phyloP scores from a whole-genome alignment of 352 stramenopile genomes.

The Pythium dissotocum region DNA sequence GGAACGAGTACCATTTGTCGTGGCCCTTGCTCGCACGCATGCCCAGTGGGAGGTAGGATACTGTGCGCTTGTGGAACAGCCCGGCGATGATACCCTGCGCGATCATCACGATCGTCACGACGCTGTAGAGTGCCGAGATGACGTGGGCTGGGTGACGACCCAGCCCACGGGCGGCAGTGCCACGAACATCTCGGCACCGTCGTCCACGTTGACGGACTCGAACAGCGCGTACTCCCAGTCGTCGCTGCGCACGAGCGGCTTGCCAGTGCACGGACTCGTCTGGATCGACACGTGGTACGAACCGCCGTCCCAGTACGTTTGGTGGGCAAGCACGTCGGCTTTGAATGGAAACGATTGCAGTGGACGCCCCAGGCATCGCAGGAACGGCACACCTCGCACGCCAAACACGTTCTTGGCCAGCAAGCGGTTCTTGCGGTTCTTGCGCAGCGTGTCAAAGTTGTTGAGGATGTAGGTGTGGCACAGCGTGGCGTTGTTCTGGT shows the following conservation, averaged over 20 bases:
- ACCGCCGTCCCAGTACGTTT: slow-evolving; percentile 48
- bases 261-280: slow-evolving; percentile 43
- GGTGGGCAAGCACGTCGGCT: slow-evolving; percentile 54
- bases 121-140: slow-evolving; percentile 39
- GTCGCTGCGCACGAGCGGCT: slow-evolving; percentile 33
- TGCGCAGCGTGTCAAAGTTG: slow-evolving; percentile 39
- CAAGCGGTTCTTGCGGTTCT: slow-evolving; percentile 35
- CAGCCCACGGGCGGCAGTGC: slow-evolving; percentile 41
- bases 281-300: slow-evolving; percentile 49
- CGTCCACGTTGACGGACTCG: slow-evolving; percentile 34
- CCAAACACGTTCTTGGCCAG: slow-evolving; percentile 41
- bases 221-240: slow-evolving; percentile 49
- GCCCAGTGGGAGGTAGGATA: slow-evolving; percentile 41
- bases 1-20: slow-evolving; percentile 36
- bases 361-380: slow-evolving; percentile 45
- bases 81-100: slow-evolving; percentile 40
- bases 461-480: slow-evolving; percentile 51
- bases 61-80: slow-evolving; percentile 33
- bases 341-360: slow-evolving; percentile 41
- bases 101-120: slow-evolving; percentile 48
- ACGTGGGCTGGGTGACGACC: slow-evolving; percentile 35
- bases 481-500: slow-evolving; percentile 30
- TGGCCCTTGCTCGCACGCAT: slow-evolving; percentile 31
- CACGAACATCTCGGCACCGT: slow-evolving; percentile 41
- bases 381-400: slow-evolving; percentile 38